Base-by-base conservation (phyloP, 2,329 filamentous ascomycete species). In the Penicillium sp. region DNA sequence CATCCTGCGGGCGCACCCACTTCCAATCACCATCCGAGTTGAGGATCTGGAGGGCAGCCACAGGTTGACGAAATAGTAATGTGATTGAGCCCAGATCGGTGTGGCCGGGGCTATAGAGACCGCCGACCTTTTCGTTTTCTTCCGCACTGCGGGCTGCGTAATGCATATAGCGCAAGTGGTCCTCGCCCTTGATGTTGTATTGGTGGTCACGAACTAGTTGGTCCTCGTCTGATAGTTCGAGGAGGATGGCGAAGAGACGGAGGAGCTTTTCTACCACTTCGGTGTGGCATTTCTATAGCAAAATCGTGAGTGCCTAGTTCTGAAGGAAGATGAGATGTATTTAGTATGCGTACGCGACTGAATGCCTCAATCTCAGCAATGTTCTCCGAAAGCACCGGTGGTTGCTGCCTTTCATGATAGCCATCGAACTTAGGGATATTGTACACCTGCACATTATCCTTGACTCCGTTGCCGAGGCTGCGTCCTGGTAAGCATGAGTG, bases 161-260 rank as follows among this genome's bases (percentile, higher is more conserved):
- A 52, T 83, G 79, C 84, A 88, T 88, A 70, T 87, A 88, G 2
- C 87, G 81, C n/a, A 88, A 78, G 59, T 88, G 85, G 26, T 85
- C 84, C 62, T 88, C 85, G 19, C 83, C 81, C 30, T 83, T 80
- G n/a, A 81, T 78, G 1, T 86, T 80, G 70, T 87, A 89, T 16
- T 77, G 78, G 70, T 89, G 87, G 7, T 84, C 76, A 19, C 80
- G 77, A 63, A 84, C 79, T 37, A 89, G 77, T 58, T 83, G 80
- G 2, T 87, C 81, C 68, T 89, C 85, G 38, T 85, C 81, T 0
- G 85, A 84, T 0, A 89, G 76, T 66, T 89, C 81, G 0, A 89
- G 79, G 0, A 88, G 78, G 38, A 87, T 81, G 5, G 87, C 86
- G 55, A 89, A 86, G 1, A 89, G 81, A 0, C 82, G 81, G 10